Percentiles rank a stretch among this genome's conserved stretches.
These are phyloP conservation scores for Arthrobotrys musiformis DNA, from an alignment of 2,329 filamentous ascomycete genomes.

Conservation along the genomic window DNA sequence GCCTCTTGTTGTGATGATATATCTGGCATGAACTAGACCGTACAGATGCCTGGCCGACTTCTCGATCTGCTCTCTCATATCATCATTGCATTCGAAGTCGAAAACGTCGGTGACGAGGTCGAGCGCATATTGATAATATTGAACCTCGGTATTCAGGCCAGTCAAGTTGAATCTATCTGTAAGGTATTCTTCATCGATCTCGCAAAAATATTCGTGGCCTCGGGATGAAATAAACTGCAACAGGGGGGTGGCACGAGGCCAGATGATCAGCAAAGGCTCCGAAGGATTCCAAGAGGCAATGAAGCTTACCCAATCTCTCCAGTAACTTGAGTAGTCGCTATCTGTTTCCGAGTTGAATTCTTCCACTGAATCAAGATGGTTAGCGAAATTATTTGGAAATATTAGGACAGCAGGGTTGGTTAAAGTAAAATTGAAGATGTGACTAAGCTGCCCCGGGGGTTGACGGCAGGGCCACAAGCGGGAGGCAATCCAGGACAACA, in stretches of 20 bases:
- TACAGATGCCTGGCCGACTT: conserved; percentile 96
- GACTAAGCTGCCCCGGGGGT: conserved; percentile 14
- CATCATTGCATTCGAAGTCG: conserved; percentile 97
- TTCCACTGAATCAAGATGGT: conserved; percentile 70
- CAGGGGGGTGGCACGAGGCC: neutral
- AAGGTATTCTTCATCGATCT: conserved; percentile 98
- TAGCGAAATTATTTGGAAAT: neutral
- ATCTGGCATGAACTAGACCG: conserved; percentile 92
- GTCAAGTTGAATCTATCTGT: conserved; percentile 98
- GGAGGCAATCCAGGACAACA: neutral
- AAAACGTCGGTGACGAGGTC: conserved; percentile 98
- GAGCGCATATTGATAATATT: conserved; percentile 98
- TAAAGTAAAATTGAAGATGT: no score
- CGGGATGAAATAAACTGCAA: conserved; percentile 95
- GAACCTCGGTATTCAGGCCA: conserved; percentile 94
- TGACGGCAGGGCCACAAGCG: neutral
- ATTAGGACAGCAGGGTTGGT: neutral
- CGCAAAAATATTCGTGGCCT: conserved; percentile 99
- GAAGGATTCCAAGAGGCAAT: conserved; percentile 10
- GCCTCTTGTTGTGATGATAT: conserved; percentile 94
- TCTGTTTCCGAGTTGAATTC: conserved; percentile 98
- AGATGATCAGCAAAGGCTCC: conserved; percentile 15
- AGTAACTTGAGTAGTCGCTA: conserved; percentile 99
- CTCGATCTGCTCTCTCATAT: conserved; percentile 97
- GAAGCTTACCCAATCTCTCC: conserved; percentile 93